These are phyloP conservation scores for Aspergillus sp. DNA, from an alignment of 2,329 filamentous ascomycete genomes.

Conservation along the genomic window DNA sequence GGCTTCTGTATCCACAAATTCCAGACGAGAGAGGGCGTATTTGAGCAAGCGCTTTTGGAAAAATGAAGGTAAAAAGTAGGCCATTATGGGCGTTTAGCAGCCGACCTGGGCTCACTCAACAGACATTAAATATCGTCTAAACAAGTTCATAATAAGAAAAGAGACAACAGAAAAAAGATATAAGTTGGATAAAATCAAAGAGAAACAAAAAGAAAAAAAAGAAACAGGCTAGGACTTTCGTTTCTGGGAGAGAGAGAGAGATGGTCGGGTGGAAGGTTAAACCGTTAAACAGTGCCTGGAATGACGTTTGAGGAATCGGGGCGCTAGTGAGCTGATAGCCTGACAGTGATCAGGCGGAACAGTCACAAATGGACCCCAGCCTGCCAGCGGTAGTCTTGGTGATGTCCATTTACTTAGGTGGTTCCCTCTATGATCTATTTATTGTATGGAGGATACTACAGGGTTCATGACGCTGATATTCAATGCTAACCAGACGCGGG, in stretches of 20 bases:
- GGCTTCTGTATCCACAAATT: constrained; percentile 83
- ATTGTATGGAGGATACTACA: neutral
- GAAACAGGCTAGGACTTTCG: constrained; percentile 3
- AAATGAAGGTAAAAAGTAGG: constrained; percentile 71
- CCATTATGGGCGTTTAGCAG: constrained; percentile 55
- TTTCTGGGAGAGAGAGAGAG: neutral
- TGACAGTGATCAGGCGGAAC: constrained; percentile 25
- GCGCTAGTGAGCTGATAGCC: constrained; percentile 17
- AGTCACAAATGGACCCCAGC: constrained; percentile 15
- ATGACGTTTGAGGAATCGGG: constrained; percentile 33
- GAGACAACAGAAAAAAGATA: constrained; percentile 7
- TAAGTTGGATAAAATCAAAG: neutral
- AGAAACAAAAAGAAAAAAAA: constrained; percentile 5
- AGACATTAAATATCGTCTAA: constrained; percentile 27
- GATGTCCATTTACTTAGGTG: neutral
- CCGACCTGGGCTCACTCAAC: constrained; percentile 30
- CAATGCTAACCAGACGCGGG: neutral
- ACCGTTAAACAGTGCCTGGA: constrained; percentile 14
- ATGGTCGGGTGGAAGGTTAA: constrained; percentile 12
- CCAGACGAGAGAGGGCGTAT: constrained; percentile 78
- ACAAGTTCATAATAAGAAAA: constrained; percentile 20
- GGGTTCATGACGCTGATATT: neutral
- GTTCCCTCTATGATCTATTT: neutral
- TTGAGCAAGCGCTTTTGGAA: constrained; percentile 86
- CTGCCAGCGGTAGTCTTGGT: constrained; percentile 18